phyloP scores from a whole-genome alignment of 2,329 filamentous ascomycete species.

The Alternaria dauci region DNA sequence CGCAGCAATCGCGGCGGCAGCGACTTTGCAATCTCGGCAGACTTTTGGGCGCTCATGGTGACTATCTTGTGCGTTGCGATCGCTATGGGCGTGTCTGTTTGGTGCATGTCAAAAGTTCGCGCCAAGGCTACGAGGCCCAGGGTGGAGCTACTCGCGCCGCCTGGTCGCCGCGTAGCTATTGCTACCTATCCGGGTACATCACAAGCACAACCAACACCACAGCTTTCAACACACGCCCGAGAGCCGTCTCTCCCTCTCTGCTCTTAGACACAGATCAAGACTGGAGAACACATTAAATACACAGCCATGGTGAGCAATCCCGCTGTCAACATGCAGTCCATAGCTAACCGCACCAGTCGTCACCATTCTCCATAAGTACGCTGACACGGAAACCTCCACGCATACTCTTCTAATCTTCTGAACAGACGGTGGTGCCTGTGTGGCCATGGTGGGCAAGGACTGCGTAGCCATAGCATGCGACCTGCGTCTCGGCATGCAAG shows the following conservation, averaged over 20 bases:
- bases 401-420: conserved; percentile 17
- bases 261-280: background rate
- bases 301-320: conserved; percentile 52
- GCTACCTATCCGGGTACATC: conserved; percentile 27
- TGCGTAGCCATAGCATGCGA: conserved; percentile 99
- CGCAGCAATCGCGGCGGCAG: conserved; percentile 80
- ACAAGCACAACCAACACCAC: conserved; percentile 14
- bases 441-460: conserved; percentile 99
- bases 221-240: background rate
- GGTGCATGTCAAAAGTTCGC: conserved; percentile 20
- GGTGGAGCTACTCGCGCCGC: conserved; percentile 17
- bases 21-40: conserved; percentile 68
- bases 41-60: conserved; percentile 42
- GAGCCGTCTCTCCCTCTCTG: background rate
- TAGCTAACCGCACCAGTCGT: conserved; percentile 68
- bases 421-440: conserved; percentile 89
- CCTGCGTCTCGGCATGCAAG: conserved; percentile 94
- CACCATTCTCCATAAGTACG: conserved; percentile 94
- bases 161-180: conserved; percentile 25
- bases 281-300: conserved; percentile 19
- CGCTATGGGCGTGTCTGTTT: background rate
- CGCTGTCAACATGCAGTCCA: conserved; percentile 8
- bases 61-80: conserved; percentile 17
- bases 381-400: conserved; percentile 15
- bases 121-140: conserved; percentile 17